Evolutionary conservation across 768 basidiomycete species (phyloP).

Genomic region (Russula foetens): DNA sequence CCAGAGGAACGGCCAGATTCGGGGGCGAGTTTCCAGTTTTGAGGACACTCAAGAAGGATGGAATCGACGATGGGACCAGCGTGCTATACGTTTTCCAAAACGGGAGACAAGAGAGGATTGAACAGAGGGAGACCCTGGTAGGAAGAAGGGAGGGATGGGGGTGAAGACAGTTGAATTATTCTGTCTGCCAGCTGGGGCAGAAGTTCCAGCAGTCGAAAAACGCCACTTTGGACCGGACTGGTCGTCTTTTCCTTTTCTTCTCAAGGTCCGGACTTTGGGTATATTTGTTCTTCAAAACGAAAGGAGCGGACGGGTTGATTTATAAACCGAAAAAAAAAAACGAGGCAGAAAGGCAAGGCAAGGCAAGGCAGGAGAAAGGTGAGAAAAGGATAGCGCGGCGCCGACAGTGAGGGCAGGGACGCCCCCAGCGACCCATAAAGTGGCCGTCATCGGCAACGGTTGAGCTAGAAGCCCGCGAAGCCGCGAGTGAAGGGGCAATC

Average conservation of each 20-base stretch:
- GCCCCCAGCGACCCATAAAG: not conserved
- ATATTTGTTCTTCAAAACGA: not conserved
- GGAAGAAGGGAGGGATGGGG: too few species aligned
- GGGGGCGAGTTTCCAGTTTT: not conserved
- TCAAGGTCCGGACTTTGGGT: not conserved
- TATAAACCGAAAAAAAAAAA: not conserved
- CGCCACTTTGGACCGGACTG: too few species aligned
- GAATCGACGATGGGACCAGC: not conserved
- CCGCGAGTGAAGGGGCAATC: not conserved
- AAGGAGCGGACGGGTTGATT: not conserved
- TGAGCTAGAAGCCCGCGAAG: constrained; percentile 1
- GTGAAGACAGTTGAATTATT: too few species aligned
- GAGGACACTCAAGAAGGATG: too few species aligned
- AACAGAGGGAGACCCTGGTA: not conserved
- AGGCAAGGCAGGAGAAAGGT: not conserved
- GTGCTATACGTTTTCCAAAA: constrained; percentile 7
- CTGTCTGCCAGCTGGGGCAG: too few species aligned
- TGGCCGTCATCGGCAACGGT: constrained; percentile 2
- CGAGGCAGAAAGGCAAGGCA: not conserved
- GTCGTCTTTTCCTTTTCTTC: too few species aligned
- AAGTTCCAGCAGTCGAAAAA: too few species aligned
- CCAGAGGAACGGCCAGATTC: too few species aligned
- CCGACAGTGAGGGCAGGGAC: not conserved
- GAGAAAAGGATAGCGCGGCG: not conserved
- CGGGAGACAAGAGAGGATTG: not conserved